These are phyloP conservation scores for Dactylellina haptotyla DNA, from an alignment of 2,329 filamentous ascomycete genomes.

Conservation along the genomic window DNA sequence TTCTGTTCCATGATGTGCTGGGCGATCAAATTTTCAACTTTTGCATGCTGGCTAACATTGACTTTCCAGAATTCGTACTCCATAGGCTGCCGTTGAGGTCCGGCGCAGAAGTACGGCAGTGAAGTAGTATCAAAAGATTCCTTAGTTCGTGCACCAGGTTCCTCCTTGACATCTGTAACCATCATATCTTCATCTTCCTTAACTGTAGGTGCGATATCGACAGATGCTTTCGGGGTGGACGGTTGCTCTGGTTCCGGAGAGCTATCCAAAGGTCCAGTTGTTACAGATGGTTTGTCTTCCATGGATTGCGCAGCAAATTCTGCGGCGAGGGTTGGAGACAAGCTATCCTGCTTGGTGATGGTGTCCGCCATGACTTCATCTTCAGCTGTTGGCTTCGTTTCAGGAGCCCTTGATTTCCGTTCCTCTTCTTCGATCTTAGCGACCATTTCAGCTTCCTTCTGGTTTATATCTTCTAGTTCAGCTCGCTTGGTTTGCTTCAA, in stretches of 20 bases:
- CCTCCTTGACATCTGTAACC: conserved; percentile 51
- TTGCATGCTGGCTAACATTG: conserved; percentile 55
- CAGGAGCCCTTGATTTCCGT: conserved; percentile 10
- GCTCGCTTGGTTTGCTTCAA: conserved; percentile 41
- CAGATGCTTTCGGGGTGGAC: conserved; percentile 26
- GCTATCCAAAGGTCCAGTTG: conserved; percentile 51
- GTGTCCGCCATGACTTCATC: conserved; percentile 14
- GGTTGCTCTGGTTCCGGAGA: conserved; percentile 54
- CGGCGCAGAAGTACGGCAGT: conserved; percentile 56
- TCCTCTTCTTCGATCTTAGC: conserved; percentile 28
- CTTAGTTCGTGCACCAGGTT: conserved; percentile 23
- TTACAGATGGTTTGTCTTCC: conserved; percentile 30
- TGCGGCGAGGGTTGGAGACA: conserved; percentile 34
- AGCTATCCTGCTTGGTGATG: conserved; percentile 36
- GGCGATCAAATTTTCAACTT: conserved; percentile 55
- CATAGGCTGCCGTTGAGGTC: conserved; percentile 55
- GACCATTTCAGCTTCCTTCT: conserved; percentile 22
- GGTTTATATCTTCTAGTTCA: conserved; percentile 34
- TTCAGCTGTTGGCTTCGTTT: conserved; percentile 5
- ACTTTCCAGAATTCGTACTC: conserved; percentile 56
- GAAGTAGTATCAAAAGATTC: conserved; percentile 37
- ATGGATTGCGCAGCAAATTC: conserved; percentile 45
- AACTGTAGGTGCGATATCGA: conserved; percentile 49
- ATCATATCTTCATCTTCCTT: conserved; percentile 56
- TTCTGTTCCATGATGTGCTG: conserved; percentile 47